Base-by-base conservation (phyloP, 2,329 filamentous ascomycete species). In the Alternaria sp. region DNA sequence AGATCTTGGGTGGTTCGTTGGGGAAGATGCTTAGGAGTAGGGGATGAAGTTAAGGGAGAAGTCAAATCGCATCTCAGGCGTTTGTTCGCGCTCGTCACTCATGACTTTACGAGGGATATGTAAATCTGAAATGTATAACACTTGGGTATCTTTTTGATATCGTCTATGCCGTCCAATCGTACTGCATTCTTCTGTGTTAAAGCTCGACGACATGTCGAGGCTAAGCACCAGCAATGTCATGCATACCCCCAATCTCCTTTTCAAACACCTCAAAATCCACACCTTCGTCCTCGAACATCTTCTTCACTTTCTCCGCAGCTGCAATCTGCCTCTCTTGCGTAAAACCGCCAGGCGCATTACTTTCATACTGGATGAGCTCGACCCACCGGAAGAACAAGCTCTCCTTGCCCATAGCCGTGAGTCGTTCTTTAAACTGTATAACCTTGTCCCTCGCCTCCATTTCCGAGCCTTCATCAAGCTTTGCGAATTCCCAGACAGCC, bases 321-420 rank as follows among this genome's bases (percentile, higher is more conserved):
- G 83, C 86, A 57, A 87, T 83, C 79, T 96, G 93, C 71, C 88
- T 86, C 74, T 93, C 90, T 0, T 84, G 81, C 1, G 89, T 91
- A 73, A 96, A 96, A 0, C 91, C 92, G 18, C 90, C 92, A 0
- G 93, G 91, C 67, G 87, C 86, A 36, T 88, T 90, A 42, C 91
- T 90, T 80, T 97, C 93, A 72, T 88, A 96, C 80, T 97, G 93
- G 51, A 97, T 89, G 73, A 96, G 86, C 81, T 97, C 94, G 49
- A 97, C 91, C 93, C 93, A 97, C 56, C 90, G 88, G 81, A 91
- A 97, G 81, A 97, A 97, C 54, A 97, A 78, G 65, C 91, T 88
- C 77, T 97, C 94, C 79, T 97, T 96, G 43, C 91, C 93, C 78
- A 95, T 84, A 3, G 85, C 85, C 1, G 86, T 85, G 68, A 97